Percentiles rank a stretch among this genome's conserved stretches.
Evolutionary conservation across 352 stramenopile genomes (phyloP).

Genomic region (Sclerospora graminicola): DNA sequence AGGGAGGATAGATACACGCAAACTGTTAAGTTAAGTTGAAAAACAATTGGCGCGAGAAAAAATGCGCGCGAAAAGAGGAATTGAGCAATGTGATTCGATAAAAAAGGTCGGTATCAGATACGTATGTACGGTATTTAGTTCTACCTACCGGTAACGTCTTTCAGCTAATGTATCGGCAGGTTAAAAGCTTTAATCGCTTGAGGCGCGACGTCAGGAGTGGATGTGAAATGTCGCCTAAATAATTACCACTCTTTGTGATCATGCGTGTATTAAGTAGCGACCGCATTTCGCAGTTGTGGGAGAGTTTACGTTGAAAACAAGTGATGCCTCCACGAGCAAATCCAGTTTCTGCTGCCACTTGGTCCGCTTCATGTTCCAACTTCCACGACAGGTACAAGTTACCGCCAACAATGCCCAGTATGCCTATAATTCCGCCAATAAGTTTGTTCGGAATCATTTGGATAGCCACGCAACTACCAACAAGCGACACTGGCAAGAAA

Average conservation of each 20-base stretch:
- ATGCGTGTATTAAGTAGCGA: conserved; percentile 43
- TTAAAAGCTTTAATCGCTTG: conserved; percentile 45
- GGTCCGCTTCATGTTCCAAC: conserved; percentile 72
- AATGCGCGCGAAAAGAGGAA: conserved; percentile 8
- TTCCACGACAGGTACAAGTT: conserved; percentile 71
- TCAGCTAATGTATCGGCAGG: conserved; percentile 2
- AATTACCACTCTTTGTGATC: conserved; percentile 75
- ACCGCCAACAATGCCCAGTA: conserved; percentile 30
- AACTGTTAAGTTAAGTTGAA: not conserved
- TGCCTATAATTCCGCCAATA: conserved; percentile 35
- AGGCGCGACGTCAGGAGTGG: conserved; percentile 68
- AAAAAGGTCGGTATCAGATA: too few relatives aligned
- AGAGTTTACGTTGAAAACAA: conserved; percentile 69
- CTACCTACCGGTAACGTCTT: too few relatives aligned
- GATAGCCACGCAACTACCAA: conserved; percentile 40
- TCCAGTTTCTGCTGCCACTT: conserved; percentile 53
- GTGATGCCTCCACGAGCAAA: conserved; percentile 58
- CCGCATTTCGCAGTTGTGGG: conserved; percentile 62
- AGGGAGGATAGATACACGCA: not conserved
- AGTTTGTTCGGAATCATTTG: conserved; percentile 72
- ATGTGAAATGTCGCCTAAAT: conserved; percentile 69
- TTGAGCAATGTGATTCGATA: too few relatives aligned
- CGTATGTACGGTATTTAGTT: too few relatives aligned
- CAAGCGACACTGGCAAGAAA: conserved; percentile 53
- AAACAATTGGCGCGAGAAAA: not conserved